Evolutionary conservation across 176 grass and related monocot genomes (phyloP).

Genomic region (Tillandsia fasciculata): DNA sequence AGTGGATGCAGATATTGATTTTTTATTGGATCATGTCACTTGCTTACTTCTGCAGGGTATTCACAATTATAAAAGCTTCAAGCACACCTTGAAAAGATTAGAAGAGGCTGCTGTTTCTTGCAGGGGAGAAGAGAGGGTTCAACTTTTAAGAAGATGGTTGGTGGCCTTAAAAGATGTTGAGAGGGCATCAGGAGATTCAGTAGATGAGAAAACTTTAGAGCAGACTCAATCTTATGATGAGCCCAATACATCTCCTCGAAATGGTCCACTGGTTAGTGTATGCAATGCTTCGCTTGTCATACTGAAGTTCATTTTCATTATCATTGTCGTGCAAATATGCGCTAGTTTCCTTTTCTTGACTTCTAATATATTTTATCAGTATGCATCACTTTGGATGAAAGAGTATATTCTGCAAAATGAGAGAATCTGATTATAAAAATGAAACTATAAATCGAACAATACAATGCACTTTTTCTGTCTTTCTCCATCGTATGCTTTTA

Average conservation of each 20-base stretch:
- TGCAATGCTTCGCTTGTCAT: no score
- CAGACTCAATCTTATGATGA: slow-evolving; percentile 22
- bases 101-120: slow-evolving; percentile 69
- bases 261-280: slow-evolving; percentile 29
- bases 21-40: neutral
- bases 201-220: slow-evolving; percentile 17
- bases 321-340: no score
- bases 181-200: slow-evolving; percentile 24
- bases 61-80: slow-evolving; percentile 60
- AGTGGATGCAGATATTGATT: no score
- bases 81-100: slow-evolving; percentile 62
- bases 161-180: slow-evolving; percentile 58
- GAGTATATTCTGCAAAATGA: no score
- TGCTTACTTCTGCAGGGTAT: slow-evolving; percentile 35
- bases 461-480: no score
- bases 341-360: neutral
- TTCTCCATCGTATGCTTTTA: no score
- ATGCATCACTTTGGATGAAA: no score
- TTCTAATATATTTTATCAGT: no score
- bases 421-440: no score
- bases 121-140: slow-evolving; percentile 59
- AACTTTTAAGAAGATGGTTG: slow-evolving; percentile 70
- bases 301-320: no score
- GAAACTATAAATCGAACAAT: no score
- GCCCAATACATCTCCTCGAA: slow-evolving; percentile 33